A percentile compares a stretch with the other conserved stretches of the same genome.
Evolutionary conservation across 225 moss, liverwort and hornwort genomes (phyloP).

Genomic region (Straminergon stramineum): DNA sequence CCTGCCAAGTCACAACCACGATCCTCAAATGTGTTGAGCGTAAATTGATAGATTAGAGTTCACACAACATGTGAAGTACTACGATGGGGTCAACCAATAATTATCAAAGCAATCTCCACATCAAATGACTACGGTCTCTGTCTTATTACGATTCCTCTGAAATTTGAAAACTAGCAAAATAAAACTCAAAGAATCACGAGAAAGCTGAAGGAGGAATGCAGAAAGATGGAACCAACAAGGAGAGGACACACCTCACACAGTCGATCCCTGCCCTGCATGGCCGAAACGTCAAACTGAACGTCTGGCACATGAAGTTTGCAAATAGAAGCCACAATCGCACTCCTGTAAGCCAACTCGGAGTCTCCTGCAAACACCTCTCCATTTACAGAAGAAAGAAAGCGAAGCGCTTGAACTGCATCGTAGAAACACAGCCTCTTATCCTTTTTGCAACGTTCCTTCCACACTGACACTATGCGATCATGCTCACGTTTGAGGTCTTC

Average conservation of each 20-base stretch:
- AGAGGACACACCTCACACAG: not conserved
- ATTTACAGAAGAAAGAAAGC: not conserved
- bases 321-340: not conserved
- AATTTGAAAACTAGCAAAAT: too few relatives aligned
- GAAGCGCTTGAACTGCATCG: accelerated
- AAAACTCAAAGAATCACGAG: not conserved
- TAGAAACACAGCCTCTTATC: accelerated
- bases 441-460: not conserved
- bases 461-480: not conserved
- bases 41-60: not conserved
- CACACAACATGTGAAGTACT: not conserved
- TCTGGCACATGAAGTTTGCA: not conserved
- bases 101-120: not conserved
- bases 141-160: not conserved
- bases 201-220: not conserved
- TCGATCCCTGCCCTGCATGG: not conserved
- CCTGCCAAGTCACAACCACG: not conserved
- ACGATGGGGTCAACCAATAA: too few relatives aligned
- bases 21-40: not conserved
- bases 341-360: not conserved
- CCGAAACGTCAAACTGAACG: not conserved
- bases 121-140: not conserved
- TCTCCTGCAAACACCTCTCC: not conserved
- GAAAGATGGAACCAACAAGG: not conserved
- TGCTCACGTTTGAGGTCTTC: not conserved